Evolutionary conservation across 2,329 filamentous ascomycete species (phyloP), one percentile per base, ranked within the genome.

Genomic region (Orbilia oligospora): DNA sequence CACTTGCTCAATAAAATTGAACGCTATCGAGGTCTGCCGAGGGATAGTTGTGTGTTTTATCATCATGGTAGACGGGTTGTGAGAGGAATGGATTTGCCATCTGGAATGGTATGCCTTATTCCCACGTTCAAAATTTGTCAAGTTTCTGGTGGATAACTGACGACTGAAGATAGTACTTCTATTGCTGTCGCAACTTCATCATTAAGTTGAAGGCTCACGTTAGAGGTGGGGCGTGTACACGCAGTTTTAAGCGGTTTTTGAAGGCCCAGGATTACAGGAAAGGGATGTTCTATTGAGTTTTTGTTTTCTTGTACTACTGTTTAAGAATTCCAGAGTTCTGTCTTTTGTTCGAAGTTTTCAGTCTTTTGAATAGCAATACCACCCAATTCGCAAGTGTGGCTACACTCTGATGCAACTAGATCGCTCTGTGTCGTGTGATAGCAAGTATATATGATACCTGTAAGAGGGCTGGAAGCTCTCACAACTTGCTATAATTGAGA

Each of bases 261-360:
- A 78, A 64, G 27, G 68, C 67, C 30, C 58, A 78, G 55, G 73
- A 78, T 41, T 68, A 63, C 36, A 30, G 73, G 30, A 71, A 67
- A 16, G 73, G 73, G 10, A 18, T 63, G 66, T 71, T 61, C 14
- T 70, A 49, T 70, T 70, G 33, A 51, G 24, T 14, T 18, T 46
- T 6, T 18, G 44, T 46, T 46, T 46, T 22, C 10, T 18, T 22
- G 38, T 41, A 44, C 55, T 58, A 22, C 41, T 18, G 33, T 58
- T 41, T 38, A 20, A 10, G 3, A 18, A 44, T 44, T 44, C 14
- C 16, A n/a, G 12, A n/a, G 12, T 44, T 16, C 6, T n/a, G 38
- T 44, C 38, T 44, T 44, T n/a, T 12, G 38, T 16, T n/a, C n/a
- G 14, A 36, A 36, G 33, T 12, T 36, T 30, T 30, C 27, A 30